phyloP scores from a whole-genome alignment of 2,329 filamentous ascomycete genomes.

The Alternaria arbusti region DNA sequence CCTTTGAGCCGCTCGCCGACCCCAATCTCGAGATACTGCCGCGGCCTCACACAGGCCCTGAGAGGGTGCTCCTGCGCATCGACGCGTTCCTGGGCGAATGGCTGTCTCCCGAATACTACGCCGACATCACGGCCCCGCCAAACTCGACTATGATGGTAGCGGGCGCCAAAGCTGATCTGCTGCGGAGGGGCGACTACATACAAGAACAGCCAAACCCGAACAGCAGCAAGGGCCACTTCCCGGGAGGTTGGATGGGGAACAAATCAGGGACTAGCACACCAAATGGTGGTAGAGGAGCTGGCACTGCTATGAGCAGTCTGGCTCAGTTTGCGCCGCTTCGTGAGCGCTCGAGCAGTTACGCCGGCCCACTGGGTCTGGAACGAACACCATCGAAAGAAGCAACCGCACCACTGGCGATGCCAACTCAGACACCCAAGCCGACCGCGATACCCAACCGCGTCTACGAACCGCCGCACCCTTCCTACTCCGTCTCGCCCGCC shows the following conservation, averaged over 20 bases:
- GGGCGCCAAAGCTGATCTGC: constrained; percentile 83
- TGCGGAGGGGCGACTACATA: constrained; percentile 74
- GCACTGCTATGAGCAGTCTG: constrained; percentile 43
- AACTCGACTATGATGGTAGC: constrained; percentile 86
- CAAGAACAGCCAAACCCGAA: constrained; percentile 51
- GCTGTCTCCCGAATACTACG: constrained; percentile 92
- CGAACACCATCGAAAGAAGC: constrained; percentile 36
- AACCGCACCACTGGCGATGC: constrained; percentile 18
- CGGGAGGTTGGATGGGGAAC: constrained; percentile 61
- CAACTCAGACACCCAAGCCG: constrained; percentile 22
- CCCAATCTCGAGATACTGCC: constrained; percentile 44
- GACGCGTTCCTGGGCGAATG: constrained; percentile 96
- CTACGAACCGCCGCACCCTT: constrained; percentile 79
- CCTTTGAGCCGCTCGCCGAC: constrained; percentile 45
- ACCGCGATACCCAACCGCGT: constrained; percentile 30
- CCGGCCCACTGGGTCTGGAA: constrained; percentile 25
- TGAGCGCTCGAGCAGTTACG: constrained; percentile 56
- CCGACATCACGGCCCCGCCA: constrained; percentile 87
- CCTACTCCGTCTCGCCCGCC: constrained; percentile 80
- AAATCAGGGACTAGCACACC: constrained; percentile 29
- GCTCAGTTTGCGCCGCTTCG: constrained; percentile 50
- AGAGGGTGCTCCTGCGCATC: constrained; percentile 66
- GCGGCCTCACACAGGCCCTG: constrained; percentile 43
- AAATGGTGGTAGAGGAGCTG: constrained; percentile 24
- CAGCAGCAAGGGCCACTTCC: constrained; percentile 57